phyloP scores from a whole-genome alignment of 2,329 filamentous ascomycete genomes.

The Gyromitra esculenta region DNA sequence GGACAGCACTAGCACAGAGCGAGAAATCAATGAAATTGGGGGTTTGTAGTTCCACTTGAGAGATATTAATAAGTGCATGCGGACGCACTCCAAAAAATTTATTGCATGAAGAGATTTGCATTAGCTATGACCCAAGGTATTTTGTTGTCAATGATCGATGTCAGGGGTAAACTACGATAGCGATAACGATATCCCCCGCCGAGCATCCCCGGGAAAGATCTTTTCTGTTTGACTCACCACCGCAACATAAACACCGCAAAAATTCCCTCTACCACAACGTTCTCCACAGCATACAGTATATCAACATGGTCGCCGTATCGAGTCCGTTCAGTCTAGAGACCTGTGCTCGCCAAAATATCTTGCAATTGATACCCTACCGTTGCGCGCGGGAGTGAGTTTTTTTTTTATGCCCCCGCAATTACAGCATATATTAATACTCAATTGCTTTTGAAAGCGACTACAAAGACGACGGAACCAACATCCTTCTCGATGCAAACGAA shows the following conservation, averaged over 20 bases:
- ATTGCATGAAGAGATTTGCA: conserved; percentile 24
- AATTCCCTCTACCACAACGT: not conserved
- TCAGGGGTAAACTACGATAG: conserved; percentile 14
- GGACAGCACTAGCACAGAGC: too few relatives aligned
- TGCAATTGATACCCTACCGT: conserved; percentile 79
- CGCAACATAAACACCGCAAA: conserved; percentile 5
- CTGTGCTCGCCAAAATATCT: conserved; percentile 79
- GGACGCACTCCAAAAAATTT: not conserved
- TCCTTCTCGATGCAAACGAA: conserved; percentile 97
- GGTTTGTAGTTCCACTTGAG: not conserved
- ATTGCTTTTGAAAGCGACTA: conserved; percentile 75
- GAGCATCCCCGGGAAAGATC: not conserved
- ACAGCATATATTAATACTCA: conserved; percentile 25
- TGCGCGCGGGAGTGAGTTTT: conserved; percentile 79
- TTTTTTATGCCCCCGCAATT: conserved; percentile 47
- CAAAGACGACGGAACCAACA: conserved; percentile 96
- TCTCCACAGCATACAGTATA: not conserved
- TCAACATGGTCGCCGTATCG: conserved; percentile 55
- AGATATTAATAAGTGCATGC: not conserved
- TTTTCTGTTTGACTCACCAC: conserved; percentile 38
- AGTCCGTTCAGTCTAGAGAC: conserved; percentile 76
- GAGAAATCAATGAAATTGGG: not conserved
- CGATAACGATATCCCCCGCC: conserved; percentile 33
- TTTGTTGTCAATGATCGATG: conserved; percentile 46
- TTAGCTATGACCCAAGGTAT: not conserved